A percentile compares a stretch with the other conserved stretches of the same genome.
These are phyloP conservation scores for Diaporthe eres DNA, from an alignment of 2,329 filamentous ascomycete genomes.

Conservation along the genomic window DNA sequence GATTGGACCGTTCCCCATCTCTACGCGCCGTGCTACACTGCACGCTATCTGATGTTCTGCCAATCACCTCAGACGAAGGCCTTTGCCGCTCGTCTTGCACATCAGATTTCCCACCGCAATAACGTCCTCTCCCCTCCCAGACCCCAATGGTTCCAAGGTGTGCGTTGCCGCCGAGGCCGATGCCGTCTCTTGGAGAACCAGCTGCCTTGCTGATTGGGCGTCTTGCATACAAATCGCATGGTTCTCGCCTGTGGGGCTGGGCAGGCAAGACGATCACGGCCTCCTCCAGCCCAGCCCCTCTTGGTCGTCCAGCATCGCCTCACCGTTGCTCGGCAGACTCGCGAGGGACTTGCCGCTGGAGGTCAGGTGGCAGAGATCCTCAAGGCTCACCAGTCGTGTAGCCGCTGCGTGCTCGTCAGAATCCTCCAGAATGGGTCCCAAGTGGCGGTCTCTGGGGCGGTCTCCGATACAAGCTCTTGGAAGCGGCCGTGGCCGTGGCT, in stretches of 20 bases:
- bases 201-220: slow-evolving; percentile 36
- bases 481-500: slow-evolving; percentile 23
- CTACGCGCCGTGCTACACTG: slow-evolving; percentile 41
- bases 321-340: slow-evolving; percentile 18
- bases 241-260: slow-evolving; percentile 22
- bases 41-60: slow-evolving; percentile 37
- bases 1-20: slow-evolving; percentile 39
- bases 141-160: slow-evolving; percentile 34
- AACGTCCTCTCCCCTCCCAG: slow-evolving; percentile 18
- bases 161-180: slow-evolving; percentile 39
- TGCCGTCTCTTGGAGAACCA: slow-evolving; percentile 20
- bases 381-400: slow-evolving; percentile 15
- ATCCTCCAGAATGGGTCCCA: background rate
- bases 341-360: slow-evolving; percentile 13
- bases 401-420: slow-evolving; percentile 24
- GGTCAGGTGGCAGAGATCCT: slow-evolving; percentile 30
- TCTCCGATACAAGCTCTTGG: slow-evolving; percentile 13
- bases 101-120: slow-evolving; percentile 34
- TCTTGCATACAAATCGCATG: slow-evolving; percentile 10
- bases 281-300: slow-evolving; percentile 32
- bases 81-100: slow-evolving; percentile 36
- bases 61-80: slow-evolving; percentile 39
- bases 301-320: slow-evolving; percentile 1
- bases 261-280: slow-evolving; percentile 35
- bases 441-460: slow-evolving; percentile 33